Evolutionary conservation across 2,329 filamentous ascomycete genomes (phyloP), one percentile per base, ranked within the genome.

Genomic region (Alternaria infectoria): DNA sequence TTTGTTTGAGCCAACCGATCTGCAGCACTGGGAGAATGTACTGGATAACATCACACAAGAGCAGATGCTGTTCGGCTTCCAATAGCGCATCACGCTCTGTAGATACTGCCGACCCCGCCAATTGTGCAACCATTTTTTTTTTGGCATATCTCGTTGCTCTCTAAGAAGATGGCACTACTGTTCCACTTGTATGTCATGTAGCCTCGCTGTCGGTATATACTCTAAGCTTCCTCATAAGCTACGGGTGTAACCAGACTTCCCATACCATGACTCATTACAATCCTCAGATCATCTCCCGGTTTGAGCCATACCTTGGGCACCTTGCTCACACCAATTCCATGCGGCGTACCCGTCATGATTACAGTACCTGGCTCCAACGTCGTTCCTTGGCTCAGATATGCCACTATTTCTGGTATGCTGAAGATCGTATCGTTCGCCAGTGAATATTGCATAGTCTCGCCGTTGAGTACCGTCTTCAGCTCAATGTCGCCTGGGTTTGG

Each of bases 391-490:
- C 80, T 83, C 47, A 84, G 65, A 61, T 83, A 84, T 2, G 81
- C 72, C 36, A 85, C 73, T 5, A 79, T 81, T 63, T 82, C 72
- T 2, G 77, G 78, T 17, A 83, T 81, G 9, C 73, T 73, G 66
- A 84, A 85, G 32, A 75, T 85, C 81, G 75, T 79, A 73, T 91
- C 88, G 45, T 59, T 56, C 8, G 64, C 69, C 21, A 64, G 54
- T 13, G 61, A 65, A 49, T 78, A 78, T 71, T 86, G 85, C 52
- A 83, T 80, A 0, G 77, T 74, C 55, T 80, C 68, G 1, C 81
- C 82, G 69, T 86, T 84, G 57, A 85, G 68, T 36, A 77, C 80
- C 1, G 83, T 84, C 54, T 59, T 69, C 5, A 87, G 64, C 0
- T 72, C 69, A 21, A 87, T 77, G 5, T 72, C 59, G 2, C 69